Evolutionary conservation across 1,284 basidiomycete species (phyloP).

Genomic region (Fistulina hepatica): DNA sequence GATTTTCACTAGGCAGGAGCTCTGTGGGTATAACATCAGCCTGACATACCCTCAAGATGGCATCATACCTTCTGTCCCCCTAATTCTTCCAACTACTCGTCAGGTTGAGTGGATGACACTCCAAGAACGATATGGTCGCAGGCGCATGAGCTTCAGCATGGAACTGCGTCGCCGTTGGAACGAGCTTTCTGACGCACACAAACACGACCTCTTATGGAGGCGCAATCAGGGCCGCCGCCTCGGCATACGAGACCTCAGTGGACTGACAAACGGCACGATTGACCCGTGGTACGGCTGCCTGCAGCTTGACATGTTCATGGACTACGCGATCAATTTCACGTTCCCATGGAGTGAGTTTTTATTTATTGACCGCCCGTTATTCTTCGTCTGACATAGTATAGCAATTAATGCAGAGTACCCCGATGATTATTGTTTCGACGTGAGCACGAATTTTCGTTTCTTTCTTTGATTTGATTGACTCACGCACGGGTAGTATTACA

Average conservation of each 20-base stretch:
- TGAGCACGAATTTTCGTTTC: not conserved
- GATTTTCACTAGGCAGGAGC: slow-evolving; percentile 35
- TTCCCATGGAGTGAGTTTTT: slow-evolving; percentile 66
- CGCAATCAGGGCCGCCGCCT: slow-evolving; percentile 20
- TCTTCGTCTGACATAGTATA: slow-evolving; percentile 4
- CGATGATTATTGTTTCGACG: slow-evolving; percentile 10
- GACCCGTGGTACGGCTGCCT: slow-evolving; percentile 53
- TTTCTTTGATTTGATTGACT: slow-evolving; percentile 5
- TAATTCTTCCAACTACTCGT: slow-evolving; percentile 25
- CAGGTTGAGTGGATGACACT: slow-evolving; percentile 19
- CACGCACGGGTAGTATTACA: slow-evolving; percentile 30
- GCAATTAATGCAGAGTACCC: too few relatives aligned
- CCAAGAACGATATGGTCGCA: slow-evolving; percentile 5
- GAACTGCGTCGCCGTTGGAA: slow-evolving; percentile 21
- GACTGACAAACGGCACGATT: slow-evolving; percentile 37
- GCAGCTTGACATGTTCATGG: slow-evolving; percentile 39
- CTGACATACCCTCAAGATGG: slow-evolving; percentile 58
- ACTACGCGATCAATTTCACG: slow-evolving; percentile 51
- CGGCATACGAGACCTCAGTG: slow-evolving; percentile 36
- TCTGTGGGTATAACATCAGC: slow-evolving; percentile 58
- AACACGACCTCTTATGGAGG: slow-evolving; percentile 13
- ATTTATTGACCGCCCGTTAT: slow-evolving; percentile 16
- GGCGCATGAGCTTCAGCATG: slow-evolving; percentile 18
- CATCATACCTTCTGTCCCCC: slow-evolving; percentile 37
- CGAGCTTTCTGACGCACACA: slow-evolving; percentile 7